Percentiles rank a stretch among this genome's conserved stretches.
These are phyloP conservation scores for Ensete glaucum DNA, from an alignment of 176 grass and related monocot species.

Conservation along the genomic window DNA sequence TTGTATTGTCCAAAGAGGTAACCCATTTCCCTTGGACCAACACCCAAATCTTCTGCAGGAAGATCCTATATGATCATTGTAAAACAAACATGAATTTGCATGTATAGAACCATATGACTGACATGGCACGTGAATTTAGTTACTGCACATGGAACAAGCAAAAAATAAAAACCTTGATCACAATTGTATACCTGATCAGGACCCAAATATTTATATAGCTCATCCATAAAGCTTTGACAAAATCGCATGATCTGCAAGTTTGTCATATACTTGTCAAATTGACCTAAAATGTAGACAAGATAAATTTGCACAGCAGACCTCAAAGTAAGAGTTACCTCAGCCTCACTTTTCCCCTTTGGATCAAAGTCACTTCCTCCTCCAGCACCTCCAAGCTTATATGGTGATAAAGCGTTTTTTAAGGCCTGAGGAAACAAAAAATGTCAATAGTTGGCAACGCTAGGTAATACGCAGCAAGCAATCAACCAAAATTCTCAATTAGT, in stretches of 20 bases:
- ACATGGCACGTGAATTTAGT: slow-evolving; percentile 14
- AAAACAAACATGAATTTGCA: not conserved
- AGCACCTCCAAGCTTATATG: slow-evolving; percentile 96
- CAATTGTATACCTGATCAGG: slow-evolving; percentile 72
- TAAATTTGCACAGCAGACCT: not conserved
- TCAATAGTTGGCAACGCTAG: not conserved
- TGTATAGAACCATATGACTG: slow-evolving; percentile 10
- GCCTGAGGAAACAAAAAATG: slow-evolving; percentile 45
- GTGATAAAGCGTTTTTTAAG: slow-evolving; percentile 84
- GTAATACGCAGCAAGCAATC: not conserved
- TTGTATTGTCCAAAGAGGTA: slow-evolving; percentile 97
- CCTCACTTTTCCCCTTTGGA: slow-evolving; percentile 91
- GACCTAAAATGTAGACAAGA: not conserved
- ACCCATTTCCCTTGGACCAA: slow-evolving; percentile 94
- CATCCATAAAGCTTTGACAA: slow-evolving; percentile 99
- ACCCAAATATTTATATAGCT: slow-evolving; percentile 88
- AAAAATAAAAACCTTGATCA: slow-evolving; percentile 1
- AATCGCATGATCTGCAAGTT: slow-evolving; percentile 89
- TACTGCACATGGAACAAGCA: not conserved
- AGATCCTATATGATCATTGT: slow-evolving; percentile 54
- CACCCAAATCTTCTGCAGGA: slow-evolving; percentile 89
- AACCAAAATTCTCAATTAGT: not conserved
- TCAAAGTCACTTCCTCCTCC: slow-evolving; percentile 99
- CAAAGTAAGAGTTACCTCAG: slow-evolving; percentile 52
- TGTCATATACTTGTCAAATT: slow-evolving; percentile 23